Conservation (phyloP, 2,329 filamentous ascomycete species). For the Fusarium brevicatenulatum region DNA sequence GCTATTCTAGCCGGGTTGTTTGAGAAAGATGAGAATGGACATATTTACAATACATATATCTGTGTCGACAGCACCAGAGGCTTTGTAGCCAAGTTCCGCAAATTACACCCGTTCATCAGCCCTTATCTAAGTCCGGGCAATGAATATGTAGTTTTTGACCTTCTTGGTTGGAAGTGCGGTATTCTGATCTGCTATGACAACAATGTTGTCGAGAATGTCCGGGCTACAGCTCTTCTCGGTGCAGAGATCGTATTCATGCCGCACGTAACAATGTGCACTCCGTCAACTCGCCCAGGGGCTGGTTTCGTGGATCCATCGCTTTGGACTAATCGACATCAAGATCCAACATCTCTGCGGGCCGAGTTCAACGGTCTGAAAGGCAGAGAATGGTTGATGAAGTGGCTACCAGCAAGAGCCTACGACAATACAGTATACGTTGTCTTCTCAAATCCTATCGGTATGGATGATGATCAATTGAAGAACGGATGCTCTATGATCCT, state of each 20-base stretch:
- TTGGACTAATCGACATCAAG: neutral
- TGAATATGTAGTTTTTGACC: neutral
- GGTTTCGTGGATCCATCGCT: neutral
- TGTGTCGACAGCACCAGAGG: neutral
- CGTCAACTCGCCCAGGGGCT: neutral
- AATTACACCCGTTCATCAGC: neutral
- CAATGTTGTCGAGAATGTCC: neutral
- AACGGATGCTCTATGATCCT: neutral
- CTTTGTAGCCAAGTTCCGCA: neutral
- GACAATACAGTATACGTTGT: neutral
- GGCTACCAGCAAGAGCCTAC: neutral
- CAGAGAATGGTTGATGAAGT: neutral
- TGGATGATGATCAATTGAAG: neutral
- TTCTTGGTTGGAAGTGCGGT: neutral
- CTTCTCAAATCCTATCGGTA: neutral
- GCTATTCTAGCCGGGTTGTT: neutral
- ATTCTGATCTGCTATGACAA: neutral
- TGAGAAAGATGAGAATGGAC: neutral
- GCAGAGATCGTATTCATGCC: slow-evolving; percentile 1
- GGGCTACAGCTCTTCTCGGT: neutral
- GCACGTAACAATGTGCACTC: neutral
- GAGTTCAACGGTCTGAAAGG: neutral
- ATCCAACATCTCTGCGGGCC: neutral
- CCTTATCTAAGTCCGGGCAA: neutral
- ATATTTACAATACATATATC: neutral